Evolutionary conservation across 495 filamentous ascomycete species (phyloP).

Genomic region (Penicillium daleae): DNA sequence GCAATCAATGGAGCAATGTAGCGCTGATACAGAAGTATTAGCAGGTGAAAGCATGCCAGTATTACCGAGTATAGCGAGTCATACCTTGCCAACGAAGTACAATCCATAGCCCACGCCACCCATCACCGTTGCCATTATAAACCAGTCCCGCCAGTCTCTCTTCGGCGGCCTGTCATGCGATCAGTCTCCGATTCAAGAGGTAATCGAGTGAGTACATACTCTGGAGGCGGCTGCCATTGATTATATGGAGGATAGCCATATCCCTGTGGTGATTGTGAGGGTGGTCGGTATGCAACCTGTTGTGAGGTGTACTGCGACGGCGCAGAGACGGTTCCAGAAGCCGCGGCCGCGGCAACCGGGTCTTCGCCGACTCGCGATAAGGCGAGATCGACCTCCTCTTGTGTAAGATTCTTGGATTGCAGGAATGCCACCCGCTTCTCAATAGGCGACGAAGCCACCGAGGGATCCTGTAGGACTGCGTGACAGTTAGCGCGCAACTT

Average conservation of each 20-base stretch:
- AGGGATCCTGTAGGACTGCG: conserved; percentile 90
- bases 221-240: conserved; percentile 72
- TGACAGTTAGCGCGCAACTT: conserved; percentile 26
- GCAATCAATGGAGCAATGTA: conserved; percentile 90
- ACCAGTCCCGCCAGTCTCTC: conserved; percentile 97
- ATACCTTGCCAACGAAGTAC: conserved; percentile 83
- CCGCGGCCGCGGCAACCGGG: conserved; percentile 41
- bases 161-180: conserved; percentile 55
- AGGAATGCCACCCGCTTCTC: conserved; percentile 93
- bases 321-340: conserved; percentile 32
- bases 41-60: neutral
- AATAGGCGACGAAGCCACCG: conserved; percentile 83
- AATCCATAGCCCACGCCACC: conserved; percentile 83
- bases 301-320: conserved; percentile 52
- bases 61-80: neutral
- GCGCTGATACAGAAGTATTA: conserved; percentile 53
- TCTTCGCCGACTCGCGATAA: conserved; percentile 72
- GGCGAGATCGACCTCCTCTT: conserved; percentile 88
- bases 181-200: conserved; percentile 18
- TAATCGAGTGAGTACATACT: conserved; percentile 43
- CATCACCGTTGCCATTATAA: conserved; percentile 93
- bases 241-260: conserved; percentile 70
- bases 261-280: conserved; percentile 60
- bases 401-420: conserved; percentile 94
- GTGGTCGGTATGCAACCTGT: conserved; percentile 55